Conservation (phyloP, 768 basidiomycete genomes). For the Baorangia bicolor region DNA sequence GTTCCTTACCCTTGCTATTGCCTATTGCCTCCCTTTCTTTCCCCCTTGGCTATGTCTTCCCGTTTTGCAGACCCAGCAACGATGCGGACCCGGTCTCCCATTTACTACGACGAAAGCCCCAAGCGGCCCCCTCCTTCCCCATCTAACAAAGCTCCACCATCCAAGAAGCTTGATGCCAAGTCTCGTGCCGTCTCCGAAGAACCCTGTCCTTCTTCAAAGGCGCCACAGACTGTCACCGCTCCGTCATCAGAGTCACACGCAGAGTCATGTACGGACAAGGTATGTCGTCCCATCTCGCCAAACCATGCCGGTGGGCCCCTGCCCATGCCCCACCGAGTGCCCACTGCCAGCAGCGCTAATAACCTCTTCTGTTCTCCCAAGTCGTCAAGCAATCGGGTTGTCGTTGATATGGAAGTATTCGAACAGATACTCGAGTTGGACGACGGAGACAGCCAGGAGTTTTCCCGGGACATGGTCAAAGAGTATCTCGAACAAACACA, state of each 20-base stretch:
- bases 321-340: neutral
- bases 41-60: slow-evolving; percentile 24
- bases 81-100: slow-evolving; percentile 32
- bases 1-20: slow-evolving; percentile 12
- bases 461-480: slow-evolving; percentile 73
- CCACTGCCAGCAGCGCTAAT: slow-evolving; percentile 7
- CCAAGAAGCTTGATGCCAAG: slow-evolving; percentile 33
- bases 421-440: slow-evolving; percentile 89
- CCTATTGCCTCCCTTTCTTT: neutral
- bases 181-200: slow-evolving; percentile 33
- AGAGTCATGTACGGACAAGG: slow-evolving; percentile 29
- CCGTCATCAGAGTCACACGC: slow-evolving; percentile 13
- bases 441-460: slow-evolving; percentile 75
- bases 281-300: slow-evolving; percentile 12
- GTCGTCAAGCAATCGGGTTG: slow-evolving; percentile 22
- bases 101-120: slow-evolving; percentile 27
- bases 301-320: neutral
- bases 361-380: neutral
- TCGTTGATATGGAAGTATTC: slow-evolving; percentile 82
- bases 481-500: slow-evolving; percentile 83
- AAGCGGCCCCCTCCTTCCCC: slow-evolving; percentile 35
- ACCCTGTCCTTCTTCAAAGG: slow-evolving; percentile 10
- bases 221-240: neutral
- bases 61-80: slow-evolving; percentile 28
- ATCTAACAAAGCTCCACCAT: slow-evolving; percentile 30